A percentile compares a stretch with the other conserved stretches of the same genome.
phyloP scores from a whole-genome alignment of 2,329 filamentous ascomycete species.

The Ophiostoma montium region DNA sequence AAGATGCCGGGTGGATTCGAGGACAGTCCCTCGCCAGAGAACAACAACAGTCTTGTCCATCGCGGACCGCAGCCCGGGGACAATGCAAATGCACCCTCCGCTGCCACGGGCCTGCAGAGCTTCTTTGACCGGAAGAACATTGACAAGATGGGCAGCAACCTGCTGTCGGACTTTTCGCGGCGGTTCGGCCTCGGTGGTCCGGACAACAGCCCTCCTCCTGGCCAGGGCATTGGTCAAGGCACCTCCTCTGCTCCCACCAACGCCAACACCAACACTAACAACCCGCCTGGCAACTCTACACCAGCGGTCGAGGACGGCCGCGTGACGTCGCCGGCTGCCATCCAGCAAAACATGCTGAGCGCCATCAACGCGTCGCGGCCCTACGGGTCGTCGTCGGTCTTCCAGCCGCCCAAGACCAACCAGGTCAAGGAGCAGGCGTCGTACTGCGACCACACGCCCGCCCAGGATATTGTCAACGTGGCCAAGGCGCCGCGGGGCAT shows the following conservation, averaged over 20 bases:
- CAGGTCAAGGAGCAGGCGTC: slow-evolving; percentile 68
- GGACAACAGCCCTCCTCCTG: neutral
- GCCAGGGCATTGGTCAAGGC: neutral
- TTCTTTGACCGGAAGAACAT: neutral
- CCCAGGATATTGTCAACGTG: slow-evolving; percentile 57
- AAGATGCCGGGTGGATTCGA: slow-evolving; percentile 61
- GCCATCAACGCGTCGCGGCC: slow-evolving; percentile 68
- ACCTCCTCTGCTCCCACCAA: neutral
- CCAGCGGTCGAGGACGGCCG: slow-evolving; percentile 29
- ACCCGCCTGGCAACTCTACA: neutral
- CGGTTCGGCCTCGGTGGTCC: neutral
- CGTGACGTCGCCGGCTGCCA: slow-evolving; percentile 44
- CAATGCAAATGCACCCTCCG: neutral
- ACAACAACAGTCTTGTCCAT: neutral
- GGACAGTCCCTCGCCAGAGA: slow-evolving; percentile 15
- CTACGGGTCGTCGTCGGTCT: slow-evolving; percentile 60
- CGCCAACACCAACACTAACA: neutral
- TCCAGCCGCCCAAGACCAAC: slow-evolving; percentile 55
- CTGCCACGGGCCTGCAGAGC: neutral
- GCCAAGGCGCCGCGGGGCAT: slow-evolving; percentile 58
- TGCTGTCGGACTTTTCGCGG: neutral
- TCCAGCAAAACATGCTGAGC: slow-evolving; percentile 59
- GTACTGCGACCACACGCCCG: slow-evolving; percentile 70
- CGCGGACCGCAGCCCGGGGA: neutral
- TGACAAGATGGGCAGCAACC: slow-evolving; percentile 17